Evolutionary conservation across 306 rosid species (phyloP), one percentile per base, ranked within the genome.

Genomic region (Gynostemma pentaphyllum): DNA sequence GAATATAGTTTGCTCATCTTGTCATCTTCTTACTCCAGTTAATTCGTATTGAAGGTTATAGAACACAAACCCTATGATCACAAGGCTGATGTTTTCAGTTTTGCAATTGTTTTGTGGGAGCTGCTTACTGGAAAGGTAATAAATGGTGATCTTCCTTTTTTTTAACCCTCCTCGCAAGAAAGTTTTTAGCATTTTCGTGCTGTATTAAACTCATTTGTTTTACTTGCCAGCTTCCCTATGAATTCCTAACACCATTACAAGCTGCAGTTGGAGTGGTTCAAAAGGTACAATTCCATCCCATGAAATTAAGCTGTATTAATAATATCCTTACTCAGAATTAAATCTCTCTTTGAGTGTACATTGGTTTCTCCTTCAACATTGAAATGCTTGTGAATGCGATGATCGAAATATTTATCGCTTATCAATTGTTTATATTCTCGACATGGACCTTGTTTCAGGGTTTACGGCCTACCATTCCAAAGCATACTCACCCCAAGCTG

Each of bases 211-310:
- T 19, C 45, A 34, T 59, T 18, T 64, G 53, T 64, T 69, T 61
- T 64, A 47, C 71, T 65, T 80, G 69, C 60, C 86, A 89, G 99
- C 97, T 94, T 64, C 99, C 99, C 6, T 87, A 94, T 66, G 97
- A 94, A 53, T 80, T 75, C 79, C 75, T 94, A 49, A 94, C 95
- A 56, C 99, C 99, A 32, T 78, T 94, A 69, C 99, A 94, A 77
- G 99, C 99, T 32, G 99, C 97, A 42, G 89, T 89, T 36, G 99
- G 99, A 66, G 99, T 94, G 29, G 95, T 89, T 61, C 97, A 89
- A 63, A 86, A 80, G 95, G 99, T 94, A 79, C 47, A 62, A 48
- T 42, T 26, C 6, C 28, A 70, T 57, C 34, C 50, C 50, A 60
- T 34, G 19, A 40, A 61, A 44, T 69, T 59, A 60, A 61, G 37